phyloP scores from a whole-genome alignment of 2,329 filamentous ascomycete genomes.

The Lachnellula hyalina region DNA sequence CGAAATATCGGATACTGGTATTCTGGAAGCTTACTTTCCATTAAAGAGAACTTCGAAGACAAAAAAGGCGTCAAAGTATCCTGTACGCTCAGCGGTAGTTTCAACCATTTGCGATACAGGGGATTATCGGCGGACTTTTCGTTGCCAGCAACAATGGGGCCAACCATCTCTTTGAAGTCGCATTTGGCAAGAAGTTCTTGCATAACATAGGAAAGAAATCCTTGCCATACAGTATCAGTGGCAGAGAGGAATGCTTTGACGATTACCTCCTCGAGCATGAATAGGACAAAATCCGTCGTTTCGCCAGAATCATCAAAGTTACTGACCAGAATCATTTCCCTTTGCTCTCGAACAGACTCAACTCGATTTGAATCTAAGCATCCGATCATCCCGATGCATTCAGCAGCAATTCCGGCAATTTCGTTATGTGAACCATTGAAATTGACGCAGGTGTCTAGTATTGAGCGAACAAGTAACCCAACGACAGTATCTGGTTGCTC shows the following conservation, averaged over 20 bases:
- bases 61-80: conserved; percentile 86
- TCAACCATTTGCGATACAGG: conserved; percentile 69
- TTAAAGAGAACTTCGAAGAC: conserved; percentile 74
- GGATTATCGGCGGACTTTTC: conserved; percentile 43
- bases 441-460: conserved; percentile 80
- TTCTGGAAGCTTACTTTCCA: conserved; percentile 46
- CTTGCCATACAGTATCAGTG: conserved; percentile 81
- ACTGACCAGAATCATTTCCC: conserved; percentile 77
- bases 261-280: conserved; percentile 79
- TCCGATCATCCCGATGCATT: conserved; percentile 82
- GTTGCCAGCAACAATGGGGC: conserved; percentile 27
- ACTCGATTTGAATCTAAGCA: conserved; percentile 88
- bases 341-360: conserved; percentile 71
- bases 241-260: conserved; percentile 89
- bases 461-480: conserved; percentile 63
- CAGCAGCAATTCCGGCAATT: conserved; percentile 69
- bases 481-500: conserved; percentile 79
- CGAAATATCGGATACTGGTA: conserved; percentile 69
- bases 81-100: conserved; percentile 69
- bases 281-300: conserved; percentile 78
- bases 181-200: conserved; percentile 81
- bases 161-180: conserved; percentile 57
- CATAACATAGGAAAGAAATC: conserved; percentile 90
- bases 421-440: conserved; percentile 64
- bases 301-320: conserved; percentile 80